Percentiles rank a stretch among this genome's conserved stretches.
phyloP scores from a whole-genome alignment of 169 alveolate species.

The Eimeria tenella region DNA sequence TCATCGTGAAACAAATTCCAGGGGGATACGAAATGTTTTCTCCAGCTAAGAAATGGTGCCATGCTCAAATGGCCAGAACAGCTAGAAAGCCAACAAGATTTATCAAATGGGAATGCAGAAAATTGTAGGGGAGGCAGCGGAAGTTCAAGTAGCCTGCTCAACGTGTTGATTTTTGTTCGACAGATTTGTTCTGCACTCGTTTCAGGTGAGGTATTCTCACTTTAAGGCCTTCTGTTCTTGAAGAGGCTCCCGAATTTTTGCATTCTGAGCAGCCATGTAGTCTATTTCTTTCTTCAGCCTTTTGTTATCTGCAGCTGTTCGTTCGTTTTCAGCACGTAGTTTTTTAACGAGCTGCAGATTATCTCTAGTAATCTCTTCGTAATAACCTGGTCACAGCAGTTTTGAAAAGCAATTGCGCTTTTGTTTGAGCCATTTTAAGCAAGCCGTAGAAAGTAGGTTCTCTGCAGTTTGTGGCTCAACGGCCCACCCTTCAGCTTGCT shows the following conservation, averaged over 20 bases:
- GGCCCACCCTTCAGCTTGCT: conserved; percentile 31
- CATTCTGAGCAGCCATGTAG: conserved; percentile 48
- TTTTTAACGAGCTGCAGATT: conserved; percentile 91
- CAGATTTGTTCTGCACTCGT: no score
- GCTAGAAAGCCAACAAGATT: no score
- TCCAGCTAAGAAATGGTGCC: background rate
- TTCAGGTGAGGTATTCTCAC: background rate
- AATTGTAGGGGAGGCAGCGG: no score
- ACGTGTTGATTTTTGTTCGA: no score
- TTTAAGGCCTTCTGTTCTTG: conserved; percentile 74
- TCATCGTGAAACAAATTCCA: background rate
- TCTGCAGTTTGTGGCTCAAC: no score
- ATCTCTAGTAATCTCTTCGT: conserved; percentile 92
- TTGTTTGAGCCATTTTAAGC: no score
- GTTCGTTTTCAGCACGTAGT: conserved; percentile 83
- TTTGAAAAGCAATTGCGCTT: no score
- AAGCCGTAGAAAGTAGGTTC: no score
- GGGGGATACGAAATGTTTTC: background rate
- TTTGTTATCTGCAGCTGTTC: conserved; percentile 79
- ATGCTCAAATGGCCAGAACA: no score
- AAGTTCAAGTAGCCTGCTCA: no score
- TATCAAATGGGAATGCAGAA: no score
- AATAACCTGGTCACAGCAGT: conserved; percentile 84
- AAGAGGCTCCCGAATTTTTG: conserved; percentile 79
- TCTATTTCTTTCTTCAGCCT: conserved; percentile 80